phyloP scores from a whole-genome alignment of 2,329 filamentous ascomycete species.

The Aspergillus sergii region DNA sequence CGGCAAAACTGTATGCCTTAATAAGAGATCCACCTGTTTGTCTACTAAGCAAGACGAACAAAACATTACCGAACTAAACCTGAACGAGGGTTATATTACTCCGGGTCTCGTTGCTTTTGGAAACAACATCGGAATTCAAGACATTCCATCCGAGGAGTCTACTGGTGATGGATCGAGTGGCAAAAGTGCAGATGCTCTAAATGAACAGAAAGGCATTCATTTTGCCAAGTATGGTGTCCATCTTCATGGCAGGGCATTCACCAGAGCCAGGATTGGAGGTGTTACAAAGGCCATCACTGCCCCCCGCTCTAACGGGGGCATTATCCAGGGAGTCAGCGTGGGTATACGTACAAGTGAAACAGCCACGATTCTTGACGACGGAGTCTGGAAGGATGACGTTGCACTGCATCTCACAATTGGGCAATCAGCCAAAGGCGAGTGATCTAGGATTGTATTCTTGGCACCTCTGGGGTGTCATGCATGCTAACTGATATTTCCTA shows the following conservation, averaged over 20 bases:
- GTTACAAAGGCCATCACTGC: conserved; percentile 60
- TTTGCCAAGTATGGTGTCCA: conserved; percentile 51
- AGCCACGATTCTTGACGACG: background rate
- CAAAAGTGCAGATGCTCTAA: conserved; percentile 54
- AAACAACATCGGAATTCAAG: conserved; percentile 41
- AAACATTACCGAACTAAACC: background rate
- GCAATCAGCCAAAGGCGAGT: conserved; percentile 1
- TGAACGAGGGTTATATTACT: conserved; percentile 5
- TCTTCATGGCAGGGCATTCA: conserved; percentile 58
- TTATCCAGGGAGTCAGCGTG: conserved; percentile 60
- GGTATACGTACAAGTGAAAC: conserved; percentile 47
- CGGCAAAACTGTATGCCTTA: background rate
- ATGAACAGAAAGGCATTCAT: conserved; percentile 16
- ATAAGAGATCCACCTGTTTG: background rate
- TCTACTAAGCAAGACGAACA: background rate
- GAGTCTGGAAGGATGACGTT: conserved; percentile 2
- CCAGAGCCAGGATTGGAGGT: conserved; percentile 56
- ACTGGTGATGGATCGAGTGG: conserved; percentile 50
- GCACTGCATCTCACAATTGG: conserved; percentile 8
- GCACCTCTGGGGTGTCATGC: background rate
- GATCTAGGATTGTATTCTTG: too few relatives aligned
- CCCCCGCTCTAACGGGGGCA: conserved; percentile 52
- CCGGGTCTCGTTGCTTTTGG: conserved; percentile 22
- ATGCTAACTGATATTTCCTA: background rate
- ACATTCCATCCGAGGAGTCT: conserved; percentile 60